Percentiles rank a stretch among this genome's conserved stretches.
Conservation (phyloP, 352 stramenopile species). For the Pythium apleroticum region DNA sequence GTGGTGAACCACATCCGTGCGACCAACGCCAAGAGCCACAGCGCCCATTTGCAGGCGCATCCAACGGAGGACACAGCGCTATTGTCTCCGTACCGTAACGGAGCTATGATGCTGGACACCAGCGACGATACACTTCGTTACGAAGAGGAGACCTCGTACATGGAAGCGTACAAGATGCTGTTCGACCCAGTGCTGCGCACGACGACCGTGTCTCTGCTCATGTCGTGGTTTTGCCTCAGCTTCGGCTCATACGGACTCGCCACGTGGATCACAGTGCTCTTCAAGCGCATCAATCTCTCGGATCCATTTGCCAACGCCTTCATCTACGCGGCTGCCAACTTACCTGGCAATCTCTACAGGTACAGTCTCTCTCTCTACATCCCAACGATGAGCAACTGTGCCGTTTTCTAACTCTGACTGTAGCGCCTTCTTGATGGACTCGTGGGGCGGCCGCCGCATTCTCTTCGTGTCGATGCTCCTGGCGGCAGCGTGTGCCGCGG, state of each 20-base stretch:
- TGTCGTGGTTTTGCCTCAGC: conserved; percentile 77
- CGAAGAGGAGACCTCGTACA: conserved; percentile 22
- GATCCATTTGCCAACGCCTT: conserved; percentile 91
- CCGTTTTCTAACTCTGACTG: not conserved
- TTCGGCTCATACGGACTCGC: conserved; percentile 90
- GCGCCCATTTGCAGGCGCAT: not conserved
- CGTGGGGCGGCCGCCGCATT: conserved; percentile 60
- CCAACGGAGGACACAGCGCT: conserved; percentile 29
- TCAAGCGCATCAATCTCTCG: conserved; percentile 88
- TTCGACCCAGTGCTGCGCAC: conserved; percentile 57
- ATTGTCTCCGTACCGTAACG: conserved; percentile 30
- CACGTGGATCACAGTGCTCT: conserved; percentile 94
- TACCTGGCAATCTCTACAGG: conserved; percentile 90
- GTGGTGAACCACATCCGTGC: conserved; percentile 60
- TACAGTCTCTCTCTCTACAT: conserved; percentile 17
- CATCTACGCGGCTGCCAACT: conserved; percentile 89
- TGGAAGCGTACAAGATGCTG: conserved; percentile 37
- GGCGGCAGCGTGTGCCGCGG: conserved; percentile 54
- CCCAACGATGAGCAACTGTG: not conserved
- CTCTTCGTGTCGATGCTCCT: conserved; percentile 77
- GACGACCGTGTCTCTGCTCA: conserved; percentile 62
- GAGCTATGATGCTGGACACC: conserved; percentile 8
- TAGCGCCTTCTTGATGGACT: conserved; percentile 67
- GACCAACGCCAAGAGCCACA: conserved; percentile 32
- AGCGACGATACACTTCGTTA: conserved; percentile 21